These are phyloP conservation scores for Ceratorhiza oryzae-sativae DNA, from an alignment of 1,284 basidiomycete species.

Conservation along the genomic window DNA sequence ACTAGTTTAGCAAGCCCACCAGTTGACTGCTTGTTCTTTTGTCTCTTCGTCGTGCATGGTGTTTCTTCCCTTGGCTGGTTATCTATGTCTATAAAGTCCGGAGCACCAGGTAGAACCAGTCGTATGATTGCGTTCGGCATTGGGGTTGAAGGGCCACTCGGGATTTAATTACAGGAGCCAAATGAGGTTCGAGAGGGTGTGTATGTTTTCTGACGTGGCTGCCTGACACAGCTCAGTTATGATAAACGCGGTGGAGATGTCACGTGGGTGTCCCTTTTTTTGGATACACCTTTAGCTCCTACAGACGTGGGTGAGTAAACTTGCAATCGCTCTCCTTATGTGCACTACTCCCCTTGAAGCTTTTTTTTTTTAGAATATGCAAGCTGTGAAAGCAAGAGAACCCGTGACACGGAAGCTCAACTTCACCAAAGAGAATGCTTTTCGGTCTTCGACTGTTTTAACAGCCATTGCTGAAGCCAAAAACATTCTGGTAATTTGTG, in stretches of 20 bases:
- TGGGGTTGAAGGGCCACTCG: too few species aligned
- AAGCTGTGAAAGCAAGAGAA: not conserved
- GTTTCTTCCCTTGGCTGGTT: not conserved
- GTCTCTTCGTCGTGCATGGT: not conserved
- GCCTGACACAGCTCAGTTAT: too few species aligned
- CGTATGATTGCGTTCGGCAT: not conserved
- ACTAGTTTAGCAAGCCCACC: not conserved
- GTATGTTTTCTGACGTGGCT: too few species aligned
- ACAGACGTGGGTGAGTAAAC: too few species aligned
- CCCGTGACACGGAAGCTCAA: not conserved
- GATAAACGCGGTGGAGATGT: too few species aligned
- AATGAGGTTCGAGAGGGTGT: too few species aligned
- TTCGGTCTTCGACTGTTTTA: not conserved
- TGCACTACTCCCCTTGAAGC: not conserved
- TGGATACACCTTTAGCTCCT: too few species aligned
- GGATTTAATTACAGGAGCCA: too few species aligned
- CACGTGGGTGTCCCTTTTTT: too few species aligned
- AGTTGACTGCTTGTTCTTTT: not conserved
- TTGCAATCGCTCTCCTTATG: not conserved
- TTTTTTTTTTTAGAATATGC: not conserved
- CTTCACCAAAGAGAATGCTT: not conserved
- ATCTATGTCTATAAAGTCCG: not conserved
- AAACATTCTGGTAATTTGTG: constrained; percentile 1
- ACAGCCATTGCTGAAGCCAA: not conserved
- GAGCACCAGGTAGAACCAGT: not conserved